Conservation (phyloP, 805 yeast species). For the Starmerella kuoi region DNA sequence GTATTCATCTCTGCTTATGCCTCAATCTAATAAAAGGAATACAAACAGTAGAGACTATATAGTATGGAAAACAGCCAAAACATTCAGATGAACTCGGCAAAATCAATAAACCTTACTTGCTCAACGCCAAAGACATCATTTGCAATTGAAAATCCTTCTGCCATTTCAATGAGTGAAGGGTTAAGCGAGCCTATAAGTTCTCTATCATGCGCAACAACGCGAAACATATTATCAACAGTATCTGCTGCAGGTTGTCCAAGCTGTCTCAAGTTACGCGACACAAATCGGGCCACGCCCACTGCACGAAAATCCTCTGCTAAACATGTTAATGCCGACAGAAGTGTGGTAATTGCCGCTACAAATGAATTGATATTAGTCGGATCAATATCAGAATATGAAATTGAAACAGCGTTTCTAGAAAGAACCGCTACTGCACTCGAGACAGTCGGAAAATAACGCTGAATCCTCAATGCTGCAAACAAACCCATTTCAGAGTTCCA, state of each 20-base stretch:
- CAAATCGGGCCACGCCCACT: not conserved
- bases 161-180: not conserved
- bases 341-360: not conserved
- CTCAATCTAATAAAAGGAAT: too few relatives aligned
- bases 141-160: not conserved
- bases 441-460: not conserved
- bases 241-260: not conserved
- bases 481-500: not conserved
- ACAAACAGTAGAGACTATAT: too few relatives aligned
- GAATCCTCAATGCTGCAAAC: slow-evolving; percentile 1
- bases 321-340: not conserved
- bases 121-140: not conserved
- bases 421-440: not conserved
- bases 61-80: too few relatives aligned
- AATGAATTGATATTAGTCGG: not conserved
- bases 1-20: too few relatives aligned
- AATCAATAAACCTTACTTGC: not conserved
- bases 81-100: not conserved
- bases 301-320: not conserved
- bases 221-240: not conserved
- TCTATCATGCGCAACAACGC: not conserved
- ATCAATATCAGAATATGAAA: not conserved
- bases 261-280: not conserved
- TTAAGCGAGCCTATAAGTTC: not conserved
- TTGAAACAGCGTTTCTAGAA: not conserved